phyloP scores from a whole-genome alignment of 352 stramenopile genomes.

The Phytophthora chlamydospora region DNA sequence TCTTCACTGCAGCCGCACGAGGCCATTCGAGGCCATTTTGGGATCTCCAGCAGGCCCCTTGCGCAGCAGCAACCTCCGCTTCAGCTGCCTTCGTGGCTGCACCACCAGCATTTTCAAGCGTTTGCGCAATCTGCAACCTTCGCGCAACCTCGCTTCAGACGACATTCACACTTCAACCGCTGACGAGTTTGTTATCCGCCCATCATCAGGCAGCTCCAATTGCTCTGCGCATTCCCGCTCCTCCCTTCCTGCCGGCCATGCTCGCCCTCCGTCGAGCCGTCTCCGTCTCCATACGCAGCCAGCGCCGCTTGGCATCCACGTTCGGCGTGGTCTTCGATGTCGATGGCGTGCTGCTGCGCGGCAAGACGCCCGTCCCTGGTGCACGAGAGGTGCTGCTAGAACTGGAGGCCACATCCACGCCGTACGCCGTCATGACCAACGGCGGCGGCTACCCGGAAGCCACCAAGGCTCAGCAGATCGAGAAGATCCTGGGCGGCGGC shows the following conservation, averaged over 20 bases:
- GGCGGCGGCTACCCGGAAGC: constrained; percentile 78
- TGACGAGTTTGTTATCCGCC: constrained; percentile 12
- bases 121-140: constrained; percentile 44
- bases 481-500: constrained; percentile 65
- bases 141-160: constrained; percentile 12
- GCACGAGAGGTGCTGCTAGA: constrained; percentile 74
- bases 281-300: constrained; percentile 9
- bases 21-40: too few species aligned
- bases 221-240: constrained; percentile 9
- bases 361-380: constrained; percentile 73
- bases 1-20: background rate
- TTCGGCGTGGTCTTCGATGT: constrained; percentile 88
- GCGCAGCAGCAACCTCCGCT: too few species aligned
- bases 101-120: constrained; percentile 28
- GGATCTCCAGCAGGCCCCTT: too few species aligned
- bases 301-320: constrained; percentile 35
- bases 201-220: constrained; percentile 10
- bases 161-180: constrained; percentile 8
- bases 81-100: background rate
- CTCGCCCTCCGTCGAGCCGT: constrained; percentile 22
- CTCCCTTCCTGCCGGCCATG: constrained; percentile 17
- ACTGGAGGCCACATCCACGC: constrained; percentile 59
- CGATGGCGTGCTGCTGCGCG: constrained; percentile 80
- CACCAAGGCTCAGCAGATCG: constrained; percentile 79
- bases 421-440: constrained; percentile 89